These are phyloP conservation scores for Fusarium austroafricanum DNA, from an alignment of 2,329 filamentous ascomycete genomes.

Conservation along the genomic window DNA sequence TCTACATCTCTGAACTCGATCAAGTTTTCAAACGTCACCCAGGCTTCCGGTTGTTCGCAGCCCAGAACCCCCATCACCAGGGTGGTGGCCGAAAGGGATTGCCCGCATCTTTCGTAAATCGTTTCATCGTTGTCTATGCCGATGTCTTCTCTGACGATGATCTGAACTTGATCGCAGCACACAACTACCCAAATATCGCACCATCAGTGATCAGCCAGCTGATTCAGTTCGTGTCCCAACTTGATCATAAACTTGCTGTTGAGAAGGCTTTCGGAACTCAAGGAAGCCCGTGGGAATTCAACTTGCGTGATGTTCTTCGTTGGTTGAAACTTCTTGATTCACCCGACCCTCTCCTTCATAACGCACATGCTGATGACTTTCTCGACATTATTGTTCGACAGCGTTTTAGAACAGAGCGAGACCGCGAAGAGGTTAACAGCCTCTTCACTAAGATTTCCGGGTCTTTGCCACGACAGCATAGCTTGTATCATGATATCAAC, in stretches of 20 bases:
- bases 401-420: slow-evolving; percentile 80
- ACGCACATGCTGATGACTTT: slow-evolving; percentile 76
- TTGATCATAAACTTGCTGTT: slow-evolving; percentile 77
- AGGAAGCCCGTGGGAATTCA: slow-evolving; percentile 94
- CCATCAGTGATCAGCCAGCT: slow-evolving; percentile 71
- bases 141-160: slow-evolving; percentile 88
- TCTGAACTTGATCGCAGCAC: slow-evolving; percentile 82
- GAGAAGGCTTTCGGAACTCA: slow-evolving; percentile 69
- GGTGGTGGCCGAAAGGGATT: slow-evolving; percentile 95
- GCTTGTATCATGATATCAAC: slow-evolving; percentile 78
- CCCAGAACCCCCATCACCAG: slow-evolving; percentile 97
- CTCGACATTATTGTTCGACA: slow-evolving; percentile 86
- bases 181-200: slow-evolving; percentile 76
- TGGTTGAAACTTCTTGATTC: slow-evolving; percentile 77
- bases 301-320: slow-evolving; percentile 87
- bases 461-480: slow-evolving; percentile 63
- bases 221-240: slow-evolving; percentile 82
- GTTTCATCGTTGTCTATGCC: slow-evolving; percentile 97
- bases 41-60: slow-evolving; percentile 93
- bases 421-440: slow-evolving; percentile 72
- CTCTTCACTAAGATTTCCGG: slow-evolving; percentile 76
- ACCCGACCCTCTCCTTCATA: slow-evolving; percentile 68
- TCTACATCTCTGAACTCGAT: slow-evolving; percentile 94
- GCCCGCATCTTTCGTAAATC: slow-evolving; percentile 95
- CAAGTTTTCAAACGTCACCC: slow-evolving; percentile 92